Percentiles rank a stretch among this genome's conserved stretches.
Evolutionary conservation across 2,329 filamentous ascomycete genomes (phyloP).

Genomic region (Zasmidium angulare): DNA sequence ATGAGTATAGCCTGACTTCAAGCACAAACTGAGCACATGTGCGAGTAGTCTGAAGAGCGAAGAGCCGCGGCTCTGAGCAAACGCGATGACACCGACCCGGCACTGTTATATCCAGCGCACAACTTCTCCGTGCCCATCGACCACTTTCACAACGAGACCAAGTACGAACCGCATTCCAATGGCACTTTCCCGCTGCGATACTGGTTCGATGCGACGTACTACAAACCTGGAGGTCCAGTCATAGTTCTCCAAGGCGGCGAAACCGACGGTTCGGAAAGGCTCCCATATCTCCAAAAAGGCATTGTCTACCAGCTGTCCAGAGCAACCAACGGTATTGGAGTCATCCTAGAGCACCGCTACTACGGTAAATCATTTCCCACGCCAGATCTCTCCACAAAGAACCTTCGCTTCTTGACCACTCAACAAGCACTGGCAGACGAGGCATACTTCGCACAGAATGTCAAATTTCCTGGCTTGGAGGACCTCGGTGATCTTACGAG

Average conservation of each 20-base stretch:
- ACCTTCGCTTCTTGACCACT: conserved; percentile 77
- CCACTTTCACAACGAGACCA: conserved; percentile 77
- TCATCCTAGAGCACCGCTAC: conserved; percentile 84
- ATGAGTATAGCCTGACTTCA: neutral
- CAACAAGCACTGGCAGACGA: conserved; percentile 80
- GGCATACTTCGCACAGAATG: conserved; percentile 74
- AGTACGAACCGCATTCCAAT: conserved; percentile 74
- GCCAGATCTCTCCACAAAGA: conserved; percentile 64
- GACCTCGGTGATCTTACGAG: conserved; percentile 63
- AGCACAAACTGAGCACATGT: neutral
- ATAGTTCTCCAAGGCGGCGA: conserved; percentile 76
- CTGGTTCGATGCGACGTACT: conserved; percentile 78
- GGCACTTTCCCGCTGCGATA: conserved; percentile 71
- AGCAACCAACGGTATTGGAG: conserved; percentile 71
- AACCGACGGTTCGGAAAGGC: conserved; percentile 59
- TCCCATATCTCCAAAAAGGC: conserved; percentile 74
- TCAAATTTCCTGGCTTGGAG: conserved; percentile 69
- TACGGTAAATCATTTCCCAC: conserved; percentile 76
- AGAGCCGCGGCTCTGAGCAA: conserved; percentile 13
- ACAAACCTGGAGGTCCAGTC: conserved; percentile 75
- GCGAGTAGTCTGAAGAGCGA: neutral
- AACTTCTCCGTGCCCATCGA: conserved; percentile 65
- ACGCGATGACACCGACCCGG: conserved; percentile 31
- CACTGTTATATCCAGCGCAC: conserved; percentile 46
- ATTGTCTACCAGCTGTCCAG: conserved; percentile 69